Conservation (phyloP, 208 protist genomes). For the Leishmania arabica region DNA sequence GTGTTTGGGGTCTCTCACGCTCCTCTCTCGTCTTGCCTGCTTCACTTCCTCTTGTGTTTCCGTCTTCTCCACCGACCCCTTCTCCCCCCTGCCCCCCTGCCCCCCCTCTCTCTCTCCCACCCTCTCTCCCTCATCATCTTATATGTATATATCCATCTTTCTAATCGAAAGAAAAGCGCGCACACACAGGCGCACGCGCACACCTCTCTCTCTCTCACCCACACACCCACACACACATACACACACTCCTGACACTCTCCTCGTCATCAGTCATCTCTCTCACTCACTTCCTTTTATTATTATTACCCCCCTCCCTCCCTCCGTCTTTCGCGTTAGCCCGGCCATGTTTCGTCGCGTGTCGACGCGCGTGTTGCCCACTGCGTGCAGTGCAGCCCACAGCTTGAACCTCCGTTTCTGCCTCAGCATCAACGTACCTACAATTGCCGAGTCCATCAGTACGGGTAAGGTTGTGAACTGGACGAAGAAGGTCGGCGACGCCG, state of each 20-base stretch:
- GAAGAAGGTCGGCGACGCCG: constrained; percentile 95
- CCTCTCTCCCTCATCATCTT: neutral
- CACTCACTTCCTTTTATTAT: constrained; percentile 19
- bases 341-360: constrained; percentile 75
- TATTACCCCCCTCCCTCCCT: constrained; percentile 4
- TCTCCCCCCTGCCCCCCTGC: no score
- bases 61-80: neutral
- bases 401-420: constrained; percentile 84
- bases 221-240: neutral
- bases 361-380: constrained; percentile 31
- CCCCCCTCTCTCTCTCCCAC: neutral
- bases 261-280: constrained; percentile 9
- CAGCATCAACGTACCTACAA: constrained; percentile 94
- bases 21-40: neutral
- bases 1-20: neutral
- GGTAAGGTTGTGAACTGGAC: constrained; percentile 96
- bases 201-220: neutral
- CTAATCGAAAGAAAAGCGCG: neutral
- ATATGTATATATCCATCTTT: no score
- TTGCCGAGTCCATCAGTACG: constrained; percentile 98
- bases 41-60: neutral
- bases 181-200: neutral
- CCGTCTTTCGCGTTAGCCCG: neutral
- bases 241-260: neutral
- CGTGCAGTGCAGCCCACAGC: constrained; percentile 33